Conservation (phyloP, 2,329 filamentous ascomycete genomes). For the Penicillium sp. region DNA sequence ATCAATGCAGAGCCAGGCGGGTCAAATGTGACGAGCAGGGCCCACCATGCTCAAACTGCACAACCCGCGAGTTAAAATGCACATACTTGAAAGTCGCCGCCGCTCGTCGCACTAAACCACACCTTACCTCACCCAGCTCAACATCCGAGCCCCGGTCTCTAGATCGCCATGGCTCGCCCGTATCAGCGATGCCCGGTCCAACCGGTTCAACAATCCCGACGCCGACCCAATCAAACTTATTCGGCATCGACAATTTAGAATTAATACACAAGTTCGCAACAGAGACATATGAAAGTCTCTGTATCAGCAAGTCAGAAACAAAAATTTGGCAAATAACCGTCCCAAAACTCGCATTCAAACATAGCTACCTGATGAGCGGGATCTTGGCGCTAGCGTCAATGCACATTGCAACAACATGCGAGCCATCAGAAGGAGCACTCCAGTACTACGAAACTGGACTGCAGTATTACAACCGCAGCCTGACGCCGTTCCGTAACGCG, state of each 20-base stretch:
- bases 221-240: background rate
- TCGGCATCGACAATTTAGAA: conserved; percentile 41
- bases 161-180: background rate
- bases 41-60: conserved; percentile 33
- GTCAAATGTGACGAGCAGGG: conserved; percentile 34
- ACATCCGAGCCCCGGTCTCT: background rate
- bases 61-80: conserved; percentile 26
- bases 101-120: background rate
- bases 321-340: conserved; percentile 34
- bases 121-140: background rate
- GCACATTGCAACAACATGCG: conserved; percentile 32
- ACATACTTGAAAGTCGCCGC: conserved; percentile 19
- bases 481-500: conserved; percentile 27
- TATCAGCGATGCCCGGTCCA: background rate
- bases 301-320: conserved; percentile 22
- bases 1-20: conserved; percentile 19
- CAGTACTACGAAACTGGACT: conserved; percentile 28
- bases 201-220: background rate
- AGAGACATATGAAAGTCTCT: conserved; percentile 43
- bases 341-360: conserved; percentile 34
- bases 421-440: conserved; percentile 8
- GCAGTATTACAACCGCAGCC: conserved; percentile 26
- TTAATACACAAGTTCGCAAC: conserved; percentile 52
- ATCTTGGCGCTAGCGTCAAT: conserved; percentile 38
- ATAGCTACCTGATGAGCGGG: conserved; percentile 37